Evolutionary conservation across 768 basidiomycete genomes (phyloP).

Genomic region (Tylopilus rubrobrunneus): DNA sequence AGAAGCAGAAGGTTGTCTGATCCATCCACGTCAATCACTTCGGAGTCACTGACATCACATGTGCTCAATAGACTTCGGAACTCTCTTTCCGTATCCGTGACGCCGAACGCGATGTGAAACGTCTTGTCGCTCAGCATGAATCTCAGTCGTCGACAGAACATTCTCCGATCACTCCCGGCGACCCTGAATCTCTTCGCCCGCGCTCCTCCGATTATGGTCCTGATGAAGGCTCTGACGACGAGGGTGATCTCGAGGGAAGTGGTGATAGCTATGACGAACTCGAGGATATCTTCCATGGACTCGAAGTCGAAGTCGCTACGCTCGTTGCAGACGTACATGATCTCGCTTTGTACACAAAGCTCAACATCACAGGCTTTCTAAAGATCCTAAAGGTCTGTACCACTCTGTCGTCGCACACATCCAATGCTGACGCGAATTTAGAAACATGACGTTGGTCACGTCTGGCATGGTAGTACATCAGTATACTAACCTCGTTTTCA

Average conservation of each 20-base stretch:
- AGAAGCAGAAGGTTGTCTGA: conserved; percentile 70
- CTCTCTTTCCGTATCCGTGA: conserved; percentile 76
- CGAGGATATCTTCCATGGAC: conserved; percentile 79
- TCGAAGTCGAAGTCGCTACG: conserved; percentile 93
- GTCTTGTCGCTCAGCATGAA: conserved; percentile 62
- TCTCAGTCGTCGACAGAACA: conserved; percentile 21
- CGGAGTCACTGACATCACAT: neutral
- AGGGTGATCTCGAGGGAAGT: conserved; percentile 42
- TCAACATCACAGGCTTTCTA: conserved; percentile 98
- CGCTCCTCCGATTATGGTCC: conserved; percentile 43
- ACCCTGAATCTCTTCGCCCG: conserved; percentile 54
- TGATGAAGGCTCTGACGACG: conserved; percentile 68
- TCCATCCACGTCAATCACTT: neutral
- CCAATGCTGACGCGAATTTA: conserved; percentile 27
- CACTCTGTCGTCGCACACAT: neutral
- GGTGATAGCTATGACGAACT: conserved; percentile 52
- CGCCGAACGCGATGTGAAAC: conserved; percentile 77
- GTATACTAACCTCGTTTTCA: conserved; percentile 31
- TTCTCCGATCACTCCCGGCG: conserved; percentile 30
- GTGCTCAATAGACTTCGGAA: conserved; percentile 60
- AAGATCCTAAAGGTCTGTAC: conserved; percentile 86
- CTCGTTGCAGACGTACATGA: conserved; percentile 93
- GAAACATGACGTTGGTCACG: conserved; percentile 84
- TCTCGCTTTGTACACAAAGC: conserved; percentile 88
- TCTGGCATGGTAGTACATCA: neutral